Evolutionary conservation across 2,329 filamentous ascomycete species (phyloP).

Genomic region (Claviceps spartinae): DNA sequence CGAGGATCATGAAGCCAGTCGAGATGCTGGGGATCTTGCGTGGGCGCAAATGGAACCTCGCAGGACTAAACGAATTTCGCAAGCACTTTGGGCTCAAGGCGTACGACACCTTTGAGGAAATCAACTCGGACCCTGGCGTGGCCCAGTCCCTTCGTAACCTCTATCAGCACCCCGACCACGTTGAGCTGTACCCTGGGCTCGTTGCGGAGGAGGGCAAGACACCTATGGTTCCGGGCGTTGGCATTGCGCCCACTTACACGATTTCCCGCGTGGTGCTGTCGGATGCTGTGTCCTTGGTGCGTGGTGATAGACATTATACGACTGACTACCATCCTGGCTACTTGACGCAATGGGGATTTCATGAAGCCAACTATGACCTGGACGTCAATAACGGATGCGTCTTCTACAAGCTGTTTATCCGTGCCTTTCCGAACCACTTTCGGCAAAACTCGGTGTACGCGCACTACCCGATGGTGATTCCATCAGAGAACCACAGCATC

Average conservation of each 20-base stretch:
- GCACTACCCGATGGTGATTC: constrained; percentile 61
- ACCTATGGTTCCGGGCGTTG: constrained; percentile 60
- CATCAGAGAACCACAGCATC: constrained; percentile 58
- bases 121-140: constrained; percentile 64
- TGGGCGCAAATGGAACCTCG: constrained; percentile 62
- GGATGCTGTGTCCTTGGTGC: constrained; percentile 65
- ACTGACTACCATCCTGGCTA: constrained; percentile 60
- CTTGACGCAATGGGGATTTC: constrained; percentile 75
- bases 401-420: constrained; percentile 71
- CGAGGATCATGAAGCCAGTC: constrained; percentile 57
- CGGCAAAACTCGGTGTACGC: constrained; percentile 66
- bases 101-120: constrained; percentile 68
- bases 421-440: constrained; percentile 72
- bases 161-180: constrained; percentile 66
- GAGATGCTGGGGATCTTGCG: constrained; percentile 74
- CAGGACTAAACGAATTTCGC: constrained; percentile 72
- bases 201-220: constrained; percentile 63
- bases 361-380: constrained; percentile 58
- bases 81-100: constrained; percentile 67
- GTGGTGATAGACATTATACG: constrained; percentile 69
- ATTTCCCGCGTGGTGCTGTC: constrained; percentile 65
- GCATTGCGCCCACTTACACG: constrained; percentile 63
- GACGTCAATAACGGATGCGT: constrained; percentile 68
- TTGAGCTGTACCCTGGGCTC: constrained; percentile 69
- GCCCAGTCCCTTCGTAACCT: constrained; percentile 51